phyloP scores from a whole-genome alignment of 1,139 yeast species.

The Blastobotrys arbuscula region DNA sequence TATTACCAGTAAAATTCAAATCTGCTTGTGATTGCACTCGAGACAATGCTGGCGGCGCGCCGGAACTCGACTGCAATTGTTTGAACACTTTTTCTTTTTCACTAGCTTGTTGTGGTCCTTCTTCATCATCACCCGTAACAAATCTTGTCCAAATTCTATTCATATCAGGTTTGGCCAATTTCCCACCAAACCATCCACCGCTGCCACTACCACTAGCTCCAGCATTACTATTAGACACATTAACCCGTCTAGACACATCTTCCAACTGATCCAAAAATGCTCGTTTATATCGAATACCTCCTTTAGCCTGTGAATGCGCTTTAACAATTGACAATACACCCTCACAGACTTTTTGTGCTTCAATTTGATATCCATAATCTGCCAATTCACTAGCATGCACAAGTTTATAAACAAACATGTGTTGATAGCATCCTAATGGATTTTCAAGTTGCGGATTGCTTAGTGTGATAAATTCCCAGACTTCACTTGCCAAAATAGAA shows the following conservation, averaged over 20 bases:
- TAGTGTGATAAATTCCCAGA: slow-evolving; percentile 57
- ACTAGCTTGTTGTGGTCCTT: slow-evolving; percentile 28
- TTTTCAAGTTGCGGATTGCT: slow-evolving; percentile 30
- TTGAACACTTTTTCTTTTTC: slow-evolving; percentile 36
- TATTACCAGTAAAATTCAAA: neutral
- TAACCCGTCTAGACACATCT: slow-evolving; percentile 26
- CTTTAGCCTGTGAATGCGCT: slow-evolving; percentile 23
- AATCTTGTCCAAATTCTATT: slow-evolving; percentile 81
- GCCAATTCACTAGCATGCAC: slow-evolving; percentile 59
- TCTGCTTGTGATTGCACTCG: slow-evolving; percentile 14
- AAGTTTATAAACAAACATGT: slow-evolving; percentile 51
- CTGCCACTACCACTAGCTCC: slow-evolving; percentile 36
- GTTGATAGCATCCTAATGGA: slow-evolving; percentile 40
- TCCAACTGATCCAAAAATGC: slow-evolving; percentile 37
- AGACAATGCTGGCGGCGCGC: slow-evolving; percentile 13
- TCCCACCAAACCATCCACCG: slow-evolving; percentile 55
- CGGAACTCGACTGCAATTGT: slow-evolving; percentile 6
- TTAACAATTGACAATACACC: slow-evolving; percentile 43
- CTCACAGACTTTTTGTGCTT: slow-evolving; percentile 60
- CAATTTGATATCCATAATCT: slow-evolving; percentile 53
- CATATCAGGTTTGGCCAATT: slow-evolving; percentile 67
- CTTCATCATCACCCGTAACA: slow-evolving; percentile 77
- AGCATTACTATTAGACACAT: slow-evolving; percentile 28
- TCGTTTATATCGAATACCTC: slow-evolving; percentile 40
- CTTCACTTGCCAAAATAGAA: slow-evolving; percentile 54